Evolutionary conservation across 2,329 filamentous ascomycete genomes (phyloP), one percentile per base, ranked within the genome.

Genomic region (Coniochaeta sp.): DNA sequence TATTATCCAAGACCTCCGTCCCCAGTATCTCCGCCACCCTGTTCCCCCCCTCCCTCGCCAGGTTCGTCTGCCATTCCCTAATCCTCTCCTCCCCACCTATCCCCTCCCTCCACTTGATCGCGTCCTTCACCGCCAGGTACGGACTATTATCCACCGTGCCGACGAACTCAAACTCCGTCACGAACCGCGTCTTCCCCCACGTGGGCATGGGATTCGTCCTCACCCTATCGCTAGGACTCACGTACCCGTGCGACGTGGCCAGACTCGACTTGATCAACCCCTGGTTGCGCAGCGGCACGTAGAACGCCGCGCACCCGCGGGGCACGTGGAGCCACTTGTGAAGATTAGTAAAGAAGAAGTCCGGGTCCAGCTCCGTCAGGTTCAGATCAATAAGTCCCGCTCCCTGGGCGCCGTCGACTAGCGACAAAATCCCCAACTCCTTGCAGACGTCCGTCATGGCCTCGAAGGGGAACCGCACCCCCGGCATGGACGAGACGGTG

Each of bases 251-350:
- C 33, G 85, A 90, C 0, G 90, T 96, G 0, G 90, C 88, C 27
- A 95, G 66, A n/a, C n/a, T n/a, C 0, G 89, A 85, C 2, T 84
- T 84, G 38, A 96, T 82, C 40, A 95, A 67, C 48, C 74, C 71
- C 65, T 96, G 92, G 66, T 95, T 91, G 20, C 86, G 78, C 16
- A 74, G 54, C 0, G 91, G 87, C 1, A 94, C 87, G 67, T 95
- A 87, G 57, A 96, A 81, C 4, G 94, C 73, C 3, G 90, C 90
- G 63, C 87, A 91, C 14, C 85, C 86, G 28, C 91, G 83, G 1
- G 91, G 92, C 1, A 82, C 81, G 62, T 82, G 85, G 7, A 96
- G 81, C 92, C 92, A 97, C 73, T 95, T 95, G 72, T 95, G 89
- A 60, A 84, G 89, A 66, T 96, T 96, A 51, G 78, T 86, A 13